These are phyloP conservation scores for Physocladia obscura DNA, from an alignment of 192 early-diverging fungal species.

Conservation along the genomic window DNA sequence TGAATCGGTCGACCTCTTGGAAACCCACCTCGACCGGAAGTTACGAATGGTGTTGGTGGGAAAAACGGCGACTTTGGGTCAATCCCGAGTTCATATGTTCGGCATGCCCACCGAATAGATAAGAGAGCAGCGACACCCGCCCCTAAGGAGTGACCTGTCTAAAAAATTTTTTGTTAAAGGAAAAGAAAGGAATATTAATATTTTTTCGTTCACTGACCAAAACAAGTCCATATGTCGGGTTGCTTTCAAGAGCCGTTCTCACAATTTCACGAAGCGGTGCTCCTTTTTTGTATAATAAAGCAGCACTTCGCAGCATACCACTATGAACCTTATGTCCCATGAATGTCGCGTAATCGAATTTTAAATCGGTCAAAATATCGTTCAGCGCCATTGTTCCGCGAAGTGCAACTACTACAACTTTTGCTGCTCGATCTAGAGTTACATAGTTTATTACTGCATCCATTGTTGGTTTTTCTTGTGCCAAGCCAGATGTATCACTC, in stretches of 20 bases:
- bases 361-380: slow-evolving; percentile 48
- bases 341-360: slow-evolving; percentile 39
- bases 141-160: slow-evolving; percentile 84
- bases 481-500: neutral
- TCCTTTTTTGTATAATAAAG: slow-evolving; percentile 64
- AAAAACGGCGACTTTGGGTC: slow-evolving; percentile 4
- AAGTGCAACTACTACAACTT: slow-evolving; percentile 47
- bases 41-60: slow-evolving; percentile 32
- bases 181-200: neutral
- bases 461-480: slow-evolving; percentile 18
- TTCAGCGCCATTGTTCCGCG: slow-evolving; percentile 54
- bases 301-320: slow-evolving; percentile 83
- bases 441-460: slow-evolving; percentile 50
- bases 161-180: neutral
- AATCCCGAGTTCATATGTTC: slow-evolving; percentile 13
- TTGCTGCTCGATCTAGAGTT: slow-evolving; percentile 41
- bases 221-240: slow-evolving; percentile 72
- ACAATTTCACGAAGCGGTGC: slow-evolving; percentile 73
- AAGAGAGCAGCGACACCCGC: slow-evolving; percentile 81
- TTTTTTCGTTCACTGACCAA: slow-evolving; percentile 35
- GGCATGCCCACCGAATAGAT: slow-evolving; percentile 45
- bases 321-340: slow-evolving; percentile 60
- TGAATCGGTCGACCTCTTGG: slow-evolving; percentile 80
- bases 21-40: slow-evolving; percentile 28
- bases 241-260: slow-evolving; percentile 65